Evolutionary conservation across 129 eudicot genomes (phyloP).

Genomic region (Logfia minima): DNA sequence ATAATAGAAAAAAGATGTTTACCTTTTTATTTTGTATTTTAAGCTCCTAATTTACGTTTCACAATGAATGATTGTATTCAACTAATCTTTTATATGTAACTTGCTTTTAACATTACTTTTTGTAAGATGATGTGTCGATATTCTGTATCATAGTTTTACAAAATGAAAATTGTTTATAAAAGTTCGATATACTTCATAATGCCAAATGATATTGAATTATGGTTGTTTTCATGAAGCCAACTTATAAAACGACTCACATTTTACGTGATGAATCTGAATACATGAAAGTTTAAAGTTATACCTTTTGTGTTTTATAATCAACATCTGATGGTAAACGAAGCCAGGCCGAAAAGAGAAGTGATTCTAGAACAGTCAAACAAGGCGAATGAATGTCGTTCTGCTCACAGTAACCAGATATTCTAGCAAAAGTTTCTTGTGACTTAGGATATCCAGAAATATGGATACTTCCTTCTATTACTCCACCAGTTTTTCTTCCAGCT

Average conservation of each 20-base stretch:
- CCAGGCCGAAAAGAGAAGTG: conserved; percentile 96
- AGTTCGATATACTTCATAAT: no score
- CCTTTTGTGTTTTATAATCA: conserved; percentile 84
- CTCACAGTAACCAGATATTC: conserved; percentile 98
- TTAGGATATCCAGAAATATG: conserved; percentile 86
- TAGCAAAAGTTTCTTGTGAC: conserved; percentile 91
- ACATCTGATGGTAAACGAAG: conserved; percentile 85
- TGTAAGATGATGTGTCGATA: no score
- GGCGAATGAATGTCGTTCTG: conserved; percentile 97
- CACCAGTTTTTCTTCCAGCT: conserved; percentile 98
- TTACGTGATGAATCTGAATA: neutral
- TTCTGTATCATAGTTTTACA: no score
- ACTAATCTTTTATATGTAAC: no score
- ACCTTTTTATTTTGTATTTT: no score
- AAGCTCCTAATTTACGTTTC: no score
- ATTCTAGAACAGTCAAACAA: conserved; percentile 86
- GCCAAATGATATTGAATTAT: no score
- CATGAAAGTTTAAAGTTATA: conserved; percentile 20
- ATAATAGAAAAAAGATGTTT: no score
- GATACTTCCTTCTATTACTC: conserved; percentile 79
- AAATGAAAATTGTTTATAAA: no score
- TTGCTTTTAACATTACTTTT: no score
- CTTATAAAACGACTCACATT: neutral
- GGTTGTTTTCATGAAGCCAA: neutral
- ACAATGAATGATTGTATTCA: neutral